Evolutionary conservation across 2,329 filamentous ascomycete genomes (phyloP).

Genomic region (Penicillium nordicum): DNA sequence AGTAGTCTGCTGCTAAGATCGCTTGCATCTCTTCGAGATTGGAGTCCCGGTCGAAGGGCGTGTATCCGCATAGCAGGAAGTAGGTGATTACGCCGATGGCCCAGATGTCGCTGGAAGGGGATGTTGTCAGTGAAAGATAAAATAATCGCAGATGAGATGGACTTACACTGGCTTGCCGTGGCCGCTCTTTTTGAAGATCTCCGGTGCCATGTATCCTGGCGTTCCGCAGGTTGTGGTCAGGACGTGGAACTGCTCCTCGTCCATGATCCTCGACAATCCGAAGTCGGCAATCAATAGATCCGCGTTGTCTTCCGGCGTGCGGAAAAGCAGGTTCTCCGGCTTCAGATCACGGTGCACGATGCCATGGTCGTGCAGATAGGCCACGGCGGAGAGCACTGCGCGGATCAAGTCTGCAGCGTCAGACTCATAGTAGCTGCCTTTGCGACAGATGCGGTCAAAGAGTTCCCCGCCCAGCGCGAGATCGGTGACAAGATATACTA

Average conservation of each 20-base stretch:
- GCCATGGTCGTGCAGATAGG: constrained; percentile 96
- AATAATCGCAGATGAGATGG: background rate
- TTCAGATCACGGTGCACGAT: constrained; percentile 98
- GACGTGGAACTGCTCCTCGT: constrained; percentile 97
- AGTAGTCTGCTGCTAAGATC: constrained; percentile 93
- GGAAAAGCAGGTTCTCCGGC: constrained; percentile 93
- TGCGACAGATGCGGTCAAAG: constrained; percentile 97
- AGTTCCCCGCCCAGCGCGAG: constrained; percentile 93
- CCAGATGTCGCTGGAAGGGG: constrained; percentile 71
- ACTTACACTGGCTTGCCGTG: constrained; percentile 89
- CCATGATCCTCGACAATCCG: constrained; percentile 94
- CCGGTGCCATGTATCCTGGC: constrained; percentile 97
- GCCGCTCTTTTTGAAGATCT: constrained; percentile 98
- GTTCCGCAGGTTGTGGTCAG: constrained; percentile 97
- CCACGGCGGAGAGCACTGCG: constrained; percentile 92
- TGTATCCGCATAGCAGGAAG: constrained; percentile 96
- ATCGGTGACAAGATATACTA: constrained; percentile 93
- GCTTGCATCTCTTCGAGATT: constrained; percentile 99
- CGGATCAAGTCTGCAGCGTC: constrained; percentile 94
- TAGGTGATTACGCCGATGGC: constrained; percentile 98
- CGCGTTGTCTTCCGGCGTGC: constrained; percentile 95
- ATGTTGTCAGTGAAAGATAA: background rate
- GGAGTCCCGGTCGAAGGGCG: constrained; percentile 93
- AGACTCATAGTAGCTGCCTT: constrained; percentile 96
- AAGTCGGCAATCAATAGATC: constrained; percentile 97